Evolutionary conservation across 2,329 filamentous ascomycete species (phyloP), one percentile per base, ranked within the genome.

Genomic region (Pseudocercospora cruenta): DNA sequence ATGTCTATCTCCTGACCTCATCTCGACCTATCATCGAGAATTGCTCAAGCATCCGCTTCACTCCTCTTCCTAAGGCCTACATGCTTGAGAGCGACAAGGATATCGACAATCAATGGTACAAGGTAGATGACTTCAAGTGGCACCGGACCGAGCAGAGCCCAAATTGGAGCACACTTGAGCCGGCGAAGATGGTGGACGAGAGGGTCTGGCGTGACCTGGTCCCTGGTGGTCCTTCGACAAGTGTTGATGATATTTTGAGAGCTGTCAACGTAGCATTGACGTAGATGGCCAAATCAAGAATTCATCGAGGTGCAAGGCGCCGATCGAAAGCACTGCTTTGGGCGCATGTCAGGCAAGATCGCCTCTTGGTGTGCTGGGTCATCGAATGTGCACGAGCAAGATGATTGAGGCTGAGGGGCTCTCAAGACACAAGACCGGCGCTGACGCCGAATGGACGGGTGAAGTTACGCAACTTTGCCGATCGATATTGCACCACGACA

Each of bases 81-180:
- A 64, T 69, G 49, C 65, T 64, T 31, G 69, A 80, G 63, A 67
- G 63, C 4, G 75, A 76, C 31, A 57, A 59, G 0, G 71, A 73
- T 1, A 69, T 72, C 31, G 68, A 76, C 62, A 94, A 96, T 76
- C 87, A 91, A 73, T 99, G 93, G 92, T 86, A 94, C 72, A 88
- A 95, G 74, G 91, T 98, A 16, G 92, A 98, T 78, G 95, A 99
- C 78, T 99, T 99, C 84, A 96, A 96, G 80, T 98, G 95, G 95
- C 86, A 97, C 69, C 96, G 94, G 78, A 84, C 87, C 16, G 92
- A 91, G 65, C 87, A 88, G 31, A 97, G 92, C 75, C 95, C 95
- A 1, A 94, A 99, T 76, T 99, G 94, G 93, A 87, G 83, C 36
- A 79, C 92, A 2, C 72, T 98, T 1, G 84, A 88, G 60, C 82